Conservation (phyloP, 257 asterid genomes). For the Schizonepeta tenuifolia region DNA sequence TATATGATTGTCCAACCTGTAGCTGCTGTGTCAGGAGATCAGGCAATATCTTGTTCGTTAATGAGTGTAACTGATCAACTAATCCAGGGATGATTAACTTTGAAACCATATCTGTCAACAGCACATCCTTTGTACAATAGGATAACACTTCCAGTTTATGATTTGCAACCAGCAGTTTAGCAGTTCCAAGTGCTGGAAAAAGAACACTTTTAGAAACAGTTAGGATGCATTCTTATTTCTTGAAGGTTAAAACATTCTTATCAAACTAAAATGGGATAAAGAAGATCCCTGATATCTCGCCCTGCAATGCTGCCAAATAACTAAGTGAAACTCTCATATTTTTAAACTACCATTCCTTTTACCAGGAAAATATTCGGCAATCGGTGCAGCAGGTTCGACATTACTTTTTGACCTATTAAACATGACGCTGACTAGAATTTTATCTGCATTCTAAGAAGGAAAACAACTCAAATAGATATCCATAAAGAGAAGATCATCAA, state of each 20-base stretch:
- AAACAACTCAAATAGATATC: constrained; percentile 35
- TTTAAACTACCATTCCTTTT: constrained; percentile 17
- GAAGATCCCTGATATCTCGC: constrained; percentile 14
- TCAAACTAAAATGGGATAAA: constrained; percentile 25
- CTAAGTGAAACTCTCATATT: constrained; percentile 1
- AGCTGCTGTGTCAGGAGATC: constrained; percentile 61
- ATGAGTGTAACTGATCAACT: constrained; percentile 68
- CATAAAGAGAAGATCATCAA: constrained; percentile 32
- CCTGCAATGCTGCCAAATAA: constrained; percentile 1
- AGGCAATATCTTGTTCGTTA: constrained; percentile 64
- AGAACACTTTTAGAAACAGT: constrained; percentile 25
- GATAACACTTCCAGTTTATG: constrained; percentile 79
- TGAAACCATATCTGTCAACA: constrained; percentile 56
- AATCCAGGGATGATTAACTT: constrained; percentile 85
- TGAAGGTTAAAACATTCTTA: constrained; percentile 19
- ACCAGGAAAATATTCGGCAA: constrained; percentile 94
- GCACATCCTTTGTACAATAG: constrained; percentile 72
- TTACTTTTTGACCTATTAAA: constrained; percentile 74
- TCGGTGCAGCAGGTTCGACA: constrained; percentile 64
- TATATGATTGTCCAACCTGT: constrained; percentile 52
- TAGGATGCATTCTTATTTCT: constrained; percentile 10
- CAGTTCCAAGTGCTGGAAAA: constrained; percentile 68
- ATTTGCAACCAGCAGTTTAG: constrained; percentile 66
- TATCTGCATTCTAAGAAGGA: constrained; percentile 78
- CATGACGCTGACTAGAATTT: constrained; percentile 69